Conservation (phyloP, 139 green algal genomes). For the Coccomyxa sp. region DNA sequence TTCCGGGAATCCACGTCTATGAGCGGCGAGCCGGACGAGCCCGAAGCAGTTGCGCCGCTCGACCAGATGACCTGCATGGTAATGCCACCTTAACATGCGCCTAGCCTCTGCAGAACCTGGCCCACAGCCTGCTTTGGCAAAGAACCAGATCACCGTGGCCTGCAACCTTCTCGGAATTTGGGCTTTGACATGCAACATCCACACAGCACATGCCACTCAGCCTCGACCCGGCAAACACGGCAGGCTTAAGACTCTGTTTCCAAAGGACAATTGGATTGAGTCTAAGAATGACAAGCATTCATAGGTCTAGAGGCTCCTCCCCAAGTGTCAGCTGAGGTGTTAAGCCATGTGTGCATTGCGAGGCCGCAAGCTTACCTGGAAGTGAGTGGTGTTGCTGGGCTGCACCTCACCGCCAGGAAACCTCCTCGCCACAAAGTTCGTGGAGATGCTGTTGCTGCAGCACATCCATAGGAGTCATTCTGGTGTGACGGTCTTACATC, state of each 20-base stretch:
- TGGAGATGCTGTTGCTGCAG: not conserved
- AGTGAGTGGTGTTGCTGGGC: not conserved
- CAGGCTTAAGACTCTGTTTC: too few relatives aligned
- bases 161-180: too few relatives aligned
- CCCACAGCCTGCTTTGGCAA: too few relatives aligned
- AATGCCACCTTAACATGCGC: too few relatives aligned
- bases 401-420: not conserved
- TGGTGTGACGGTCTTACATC: too few relatives aligned
- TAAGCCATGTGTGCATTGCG: not conserved
- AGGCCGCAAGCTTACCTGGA: not conserved
- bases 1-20: not conserved
- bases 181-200: not conserved
- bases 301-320: too few relatives aligned
- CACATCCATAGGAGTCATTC: not conserved
- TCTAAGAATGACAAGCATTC: too few relatives aligned
- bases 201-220: not conserved
- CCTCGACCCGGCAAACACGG: not conserved
- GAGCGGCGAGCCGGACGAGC: not conserved
- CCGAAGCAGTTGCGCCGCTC: not conserved
- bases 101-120: not conserved
- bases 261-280: too few relatives aligned
- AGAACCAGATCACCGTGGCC: too few relatives aligned
- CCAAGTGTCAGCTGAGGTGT: not conserved
- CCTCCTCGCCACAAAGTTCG: not conserved
- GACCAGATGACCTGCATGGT: not conserved